phyloP scores from a whole-genome alignment of 1,284 basidiomycete species.

The Apiotrichum mycotoxinovorans region DNA sequence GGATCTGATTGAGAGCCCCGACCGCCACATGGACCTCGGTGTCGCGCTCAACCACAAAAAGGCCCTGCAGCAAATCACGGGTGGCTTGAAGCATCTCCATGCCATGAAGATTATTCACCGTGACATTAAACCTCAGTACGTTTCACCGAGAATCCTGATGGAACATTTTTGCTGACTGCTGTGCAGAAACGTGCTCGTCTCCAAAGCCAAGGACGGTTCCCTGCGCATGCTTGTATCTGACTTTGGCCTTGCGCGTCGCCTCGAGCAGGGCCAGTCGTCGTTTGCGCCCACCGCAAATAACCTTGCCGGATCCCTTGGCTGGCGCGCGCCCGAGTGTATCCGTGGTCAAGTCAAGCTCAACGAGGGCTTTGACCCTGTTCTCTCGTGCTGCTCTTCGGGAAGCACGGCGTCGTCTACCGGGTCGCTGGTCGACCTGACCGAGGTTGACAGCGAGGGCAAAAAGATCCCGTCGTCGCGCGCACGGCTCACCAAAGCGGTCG shows the following conservation, averaged over 20 bases:
- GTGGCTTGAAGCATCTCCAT: slow-evolving; percentile 85
- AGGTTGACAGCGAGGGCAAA: slow-evolving; percentile 16
- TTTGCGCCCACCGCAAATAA: slow-evolving; percentile 74
- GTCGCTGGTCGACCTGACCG: slow-evolving; percentile 17
- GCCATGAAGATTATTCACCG: slow-evolving; percentile 94
- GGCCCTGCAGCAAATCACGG: slow-evolving; percentile 80
- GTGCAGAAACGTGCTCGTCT: slow-evolving; percentile 79
- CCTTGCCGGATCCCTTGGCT: slow-evolving; percentile 81
- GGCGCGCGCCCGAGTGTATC: slow-evolving; percentile 90
- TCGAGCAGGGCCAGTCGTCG: slow-evolving; percentile 88
- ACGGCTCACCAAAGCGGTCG: slow-evolving; percentile 83
- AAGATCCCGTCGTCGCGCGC: slow-evolving; percentile 15
- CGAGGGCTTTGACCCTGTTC: slow-evolving; percentile 63
- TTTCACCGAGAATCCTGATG: slow-evolving; percentile 1
- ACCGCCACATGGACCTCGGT: slow-evolving; percentile 58
- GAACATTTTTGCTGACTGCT: slow-evolving; percentile 8
- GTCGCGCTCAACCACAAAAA: slow-evolving; percentile 83
- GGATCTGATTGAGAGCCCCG: slow-evolving; percentile 82
- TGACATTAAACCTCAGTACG: slow-evolving; percentile 89
- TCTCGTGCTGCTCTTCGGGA: slow-evolving; percentile 50
- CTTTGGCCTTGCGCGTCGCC: slow-evolving; percentile 87
- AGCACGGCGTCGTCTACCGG: slow-evolving; percentile 31
- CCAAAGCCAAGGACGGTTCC: slow-evolving; percentile 60
- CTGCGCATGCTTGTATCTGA: slow-evolving; percentile 91
- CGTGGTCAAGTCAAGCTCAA: slow-evolving; percentile 85